A percentile compares a stretch with the other conserved stretches of the same genome.
Evolutionary conservation across 2,329 filamentous ascomycete genomes (phyloP).

Genomic region (Fusarium sulawesiense): DNA sequence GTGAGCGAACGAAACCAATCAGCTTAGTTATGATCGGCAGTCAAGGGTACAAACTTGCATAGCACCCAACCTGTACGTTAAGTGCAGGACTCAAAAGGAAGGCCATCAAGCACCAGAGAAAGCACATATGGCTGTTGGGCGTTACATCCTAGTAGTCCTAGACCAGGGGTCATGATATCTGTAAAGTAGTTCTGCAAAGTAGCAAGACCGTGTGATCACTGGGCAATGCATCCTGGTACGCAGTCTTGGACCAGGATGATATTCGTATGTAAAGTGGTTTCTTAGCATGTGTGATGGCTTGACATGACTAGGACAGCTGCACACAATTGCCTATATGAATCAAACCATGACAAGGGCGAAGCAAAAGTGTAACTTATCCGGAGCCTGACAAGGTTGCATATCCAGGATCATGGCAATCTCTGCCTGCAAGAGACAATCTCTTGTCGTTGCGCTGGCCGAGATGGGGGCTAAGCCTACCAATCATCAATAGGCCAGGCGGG

Average conservation of each 20-base stretch:
- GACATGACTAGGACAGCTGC: conserved; percentile 28
- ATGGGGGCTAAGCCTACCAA: conserved; percentile 42
- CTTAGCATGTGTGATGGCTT: conserved; percentile 27
- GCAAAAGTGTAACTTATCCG: conserved; percentile 14
- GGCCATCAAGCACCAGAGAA: conserved; percentile 3
- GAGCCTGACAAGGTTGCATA: conserved; percentile 26
- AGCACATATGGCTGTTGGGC: conserved; percentile 21
- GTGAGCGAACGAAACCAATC: conserved; percentile 26
- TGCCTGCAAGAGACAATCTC: conserved; percentile 38
- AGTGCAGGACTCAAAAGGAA: conserved; percentile 9
- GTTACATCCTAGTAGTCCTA: conserved; percentile 19
- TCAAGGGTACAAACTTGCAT: conserved; percentile 21
- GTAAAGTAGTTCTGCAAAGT: conserved; percentile 6
- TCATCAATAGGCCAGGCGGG: conserved; percentile 33
- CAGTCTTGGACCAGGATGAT: conserved; percentile 1
- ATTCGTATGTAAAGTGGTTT: conserved; percentile 21
- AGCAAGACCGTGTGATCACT: conserved; percentile 2
- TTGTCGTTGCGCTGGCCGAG: conserved; percentile 29
- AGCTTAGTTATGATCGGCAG: conserved; percentile 30
- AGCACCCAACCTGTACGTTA: not conserved
- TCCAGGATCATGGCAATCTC: conserved; percentile 33
- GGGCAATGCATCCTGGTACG: conserved; percentile 1
- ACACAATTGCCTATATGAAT: conserved; percentile 8
- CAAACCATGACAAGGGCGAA: conserved; percentile 15
- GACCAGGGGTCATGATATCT: conserved; percentile 6